A percentile compares a stretch with the other conserved stretches of the same genome.
These are phyloP conservation scores for Dipteronia dyeriana DNA, from an alignment of 345 rosid species.

Conservation along the genomic window DNA sequence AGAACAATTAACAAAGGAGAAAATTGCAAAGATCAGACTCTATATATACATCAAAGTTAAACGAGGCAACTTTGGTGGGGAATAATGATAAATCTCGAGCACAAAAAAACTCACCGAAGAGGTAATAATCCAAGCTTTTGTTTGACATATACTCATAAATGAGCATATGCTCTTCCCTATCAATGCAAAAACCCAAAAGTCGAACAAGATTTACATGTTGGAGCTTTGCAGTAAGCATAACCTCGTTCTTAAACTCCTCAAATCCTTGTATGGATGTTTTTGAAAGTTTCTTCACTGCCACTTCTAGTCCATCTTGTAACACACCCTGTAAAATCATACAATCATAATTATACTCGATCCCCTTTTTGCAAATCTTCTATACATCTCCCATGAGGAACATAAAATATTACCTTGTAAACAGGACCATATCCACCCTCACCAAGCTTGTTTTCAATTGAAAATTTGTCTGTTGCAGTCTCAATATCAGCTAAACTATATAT, in stretches of 20 bases:
- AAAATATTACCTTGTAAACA: constrained; percentile 4
- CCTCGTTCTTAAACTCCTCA: constrained; percentile 34
- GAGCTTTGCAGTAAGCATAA: constrained; percentile 21
- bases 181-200: constrained; percentile 15
- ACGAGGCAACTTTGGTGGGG: too few species aligned
- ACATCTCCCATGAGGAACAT: too few species aligned
- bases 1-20: too few species aligned
- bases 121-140: too few species aligned
- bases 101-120: too few species aligned
- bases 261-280: constrained; percentile 6
- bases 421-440: constrained; percentile 13
- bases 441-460: constrained; percentile 19
- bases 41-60: too few species aligned
- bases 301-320: constrained; percentile 10
- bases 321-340: not conserved
- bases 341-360: too few species aligned
- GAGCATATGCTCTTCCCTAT: too few species aligned
- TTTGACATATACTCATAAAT: too few species aligned
- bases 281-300: constrained; percentile 27
- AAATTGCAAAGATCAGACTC: too few species aligned
- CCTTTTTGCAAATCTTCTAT: too few species aligned
- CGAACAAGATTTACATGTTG: constrained; percentile 18
- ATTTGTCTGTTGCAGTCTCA: constrained; percentile 3
- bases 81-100: too few species aligned
- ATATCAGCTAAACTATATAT: not conserved